Evolutionary conservation across 1,139 yeast species (phyloP).

Genomic region (Nadsonia commutata): DNA sequence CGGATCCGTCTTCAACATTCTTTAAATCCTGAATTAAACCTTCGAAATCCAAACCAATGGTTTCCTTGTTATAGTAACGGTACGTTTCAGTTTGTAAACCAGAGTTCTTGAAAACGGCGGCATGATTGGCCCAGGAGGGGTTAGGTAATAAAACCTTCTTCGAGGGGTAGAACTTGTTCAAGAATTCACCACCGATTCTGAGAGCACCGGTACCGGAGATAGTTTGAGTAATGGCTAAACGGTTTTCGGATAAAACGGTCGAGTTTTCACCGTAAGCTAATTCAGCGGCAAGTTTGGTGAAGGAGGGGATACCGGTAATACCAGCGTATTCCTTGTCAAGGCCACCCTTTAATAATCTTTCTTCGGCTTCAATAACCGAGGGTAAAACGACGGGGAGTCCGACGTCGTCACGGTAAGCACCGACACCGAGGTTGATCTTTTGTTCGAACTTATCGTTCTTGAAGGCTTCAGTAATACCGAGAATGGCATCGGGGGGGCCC

Average conservation of each 20-base stretch:
- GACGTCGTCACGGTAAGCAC: conserved; percentile 85
- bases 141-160: conserved; percentile 41
- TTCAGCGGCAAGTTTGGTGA: conserved; percentile 64
- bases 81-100: conserved; percentile 36
- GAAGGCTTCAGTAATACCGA: conserved; percentile 50
- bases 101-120: conserved; percentile 32
- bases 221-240: conserved; percentile 50
- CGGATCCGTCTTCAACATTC: conserved; percentile 61
- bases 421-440: conserved; percentile 87
- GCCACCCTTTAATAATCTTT: conserved; percentile 22
- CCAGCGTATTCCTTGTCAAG: conserved; percentile 86
- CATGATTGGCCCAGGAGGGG: conserved; percentile 70
- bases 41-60: conserved; percentile 47
- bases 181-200: conserved; percentile 50
- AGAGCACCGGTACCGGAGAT: conserved; percentile 66
- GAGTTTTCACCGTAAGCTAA: conserved; percentile 32
- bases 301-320: conserved; percentile 67
- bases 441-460: conserved; percentile 27
- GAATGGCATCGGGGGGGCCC: conserved; percentile 57
- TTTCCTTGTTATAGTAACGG: conserved; percentile 53
- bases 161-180: conserved; percentile 36
- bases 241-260: conserved; percentile 26
- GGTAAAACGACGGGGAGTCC: conserved; percentile 95
- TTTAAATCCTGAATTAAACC: conserved; percentile 58
- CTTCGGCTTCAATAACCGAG: conserved; percentile 52